phyloP scores from a whole-genome alignment of 2,329 filamentous ascomycete genomes.

The Rutstroemia sp. region DNA sequence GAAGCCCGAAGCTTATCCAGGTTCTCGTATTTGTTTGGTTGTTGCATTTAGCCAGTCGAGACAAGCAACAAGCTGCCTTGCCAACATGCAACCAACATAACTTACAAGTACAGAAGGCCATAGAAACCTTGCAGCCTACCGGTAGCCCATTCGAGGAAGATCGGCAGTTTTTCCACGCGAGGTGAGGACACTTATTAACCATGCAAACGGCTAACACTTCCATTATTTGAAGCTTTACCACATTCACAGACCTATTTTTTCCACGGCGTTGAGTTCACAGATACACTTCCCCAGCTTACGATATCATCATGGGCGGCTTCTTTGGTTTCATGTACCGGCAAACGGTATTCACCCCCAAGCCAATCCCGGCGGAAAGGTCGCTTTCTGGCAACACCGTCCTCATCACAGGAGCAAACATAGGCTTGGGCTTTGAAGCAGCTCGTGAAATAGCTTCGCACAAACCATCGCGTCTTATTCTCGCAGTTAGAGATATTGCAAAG shows the following conservation, averaged over 20 bases:
- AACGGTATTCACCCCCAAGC: neutral
- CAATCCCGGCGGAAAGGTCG: neutral
- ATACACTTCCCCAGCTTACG: neutral
- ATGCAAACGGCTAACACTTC: neutral
- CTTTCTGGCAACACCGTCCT: slow-evolving; percentile 30
- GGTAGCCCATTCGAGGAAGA: neutral
- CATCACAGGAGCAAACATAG: slow-evolving; percentile 42
- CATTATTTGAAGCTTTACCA: neutral
- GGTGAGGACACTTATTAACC: neutral
- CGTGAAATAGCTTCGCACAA: slow-evolving; percentile 31
- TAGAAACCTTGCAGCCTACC: neutral
- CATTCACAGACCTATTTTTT: neutral
- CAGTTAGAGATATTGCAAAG: slow-evolving; percentile 29
- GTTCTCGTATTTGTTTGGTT: neutral
- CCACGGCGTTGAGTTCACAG: neutral
- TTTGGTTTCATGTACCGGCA: neutral
- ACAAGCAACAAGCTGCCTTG: neutral
- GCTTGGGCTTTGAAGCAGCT: slow-evolving; percentile 39
- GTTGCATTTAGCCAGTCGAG: neutral
- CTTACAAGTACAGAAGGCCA: neutral
- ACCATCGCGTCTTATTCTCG: slow-evolving; percentile 32
- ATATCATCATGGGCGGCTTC: neutral
- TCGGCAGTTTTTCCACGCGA: neutral
- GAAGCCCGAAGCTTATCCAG: neutral
- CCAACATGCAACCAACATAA: neutral